These are phyloP conservation scores for Chloromonas sp. DNA, from an alignment of 163 green algal genomes.

Conservation along the genomic window DNA sequence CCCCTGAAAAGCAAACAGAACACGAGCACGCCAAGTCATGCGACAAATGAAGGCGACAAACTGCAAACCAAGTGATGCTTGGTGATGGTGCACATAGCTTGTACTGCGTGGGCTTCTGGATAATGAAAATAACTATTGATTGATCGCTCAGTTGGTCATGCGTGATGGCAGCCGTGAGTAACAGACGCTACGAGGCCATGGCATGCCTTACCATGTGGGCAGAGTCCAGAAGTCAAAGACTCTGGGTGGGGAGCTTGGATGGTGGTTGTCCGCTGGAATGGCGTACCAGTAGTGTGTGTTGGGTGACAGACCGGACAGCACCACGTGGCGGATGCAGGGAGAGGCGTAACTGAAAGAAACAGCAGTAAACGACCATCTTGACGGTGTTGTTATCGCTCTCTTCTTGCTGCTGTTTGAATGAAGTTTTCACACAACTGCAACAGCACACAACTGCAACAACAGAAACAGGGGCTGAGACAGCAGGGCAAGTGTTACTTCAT, in stretches of 20 bases:
- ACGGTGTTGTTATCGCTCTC: no score
- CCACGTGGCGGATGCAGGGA: constrained; percentile 32
- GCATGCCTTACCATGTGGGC: background rate
- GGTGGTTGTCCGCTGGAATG: background rate
- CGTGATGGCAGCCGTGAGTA: no score
- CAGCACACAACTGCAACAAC: no score
- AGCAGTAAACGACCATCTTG: background rate
- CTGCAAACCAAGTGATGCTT: background rate
- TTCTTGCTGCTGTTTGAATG: no score
- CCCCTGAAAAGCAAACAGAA: constrained; percentile 2
- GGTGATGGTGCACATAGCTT: no score
- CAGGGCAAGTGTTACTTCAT: no score
- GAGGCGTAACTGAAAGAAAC: constrained; percentile 29
- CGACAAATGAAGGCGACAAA: background rate
- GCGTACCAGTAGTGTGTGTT: constrained; percentile 19
- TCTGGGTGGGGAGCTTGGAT: background rate
- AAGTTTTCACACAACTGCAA: no score
- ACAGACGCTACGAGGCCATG: no score
- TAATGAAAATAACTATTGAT: no score
- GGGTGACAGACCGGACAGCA: constrained; percentile 22
- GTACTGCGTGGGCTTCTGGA: no score
- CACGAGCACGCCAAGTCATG: background rate
- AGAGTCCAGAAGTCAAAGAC: background rate
- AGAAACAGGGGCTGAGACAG: no score
- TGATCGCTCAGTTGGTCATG: no score